A percentile compares a stretch with the other conserved stretches of the same genome.
Conservation (phyloP, 2,329 filamentous ascomycete species). For the Purpureocillium lavendulum region DNA sequence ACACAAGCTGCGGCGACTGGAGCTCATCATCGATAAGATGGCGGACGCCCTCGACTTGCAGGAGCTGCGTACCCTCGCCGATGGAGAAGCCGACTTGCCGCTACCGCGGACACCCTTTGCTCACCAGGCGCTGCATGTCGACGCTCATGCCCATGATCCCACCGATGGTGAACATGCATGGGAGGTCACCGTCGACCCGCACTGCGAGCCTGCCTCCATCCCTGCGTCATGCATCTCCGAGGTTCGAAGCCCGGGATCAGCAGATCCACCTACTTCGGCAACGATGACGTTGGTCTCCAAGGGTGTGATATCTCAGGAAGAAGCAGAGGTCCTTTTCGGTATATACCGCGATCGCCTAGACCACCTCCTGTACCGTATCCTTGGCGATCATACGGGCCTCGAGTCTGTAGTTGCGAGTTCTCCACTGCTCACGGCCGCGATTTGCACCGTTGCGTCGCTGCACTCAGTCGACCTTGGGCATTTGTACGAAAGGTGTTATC, state of each 20-base stretch:
- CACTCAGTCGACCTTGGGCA: slow-evolving; percentile 1
- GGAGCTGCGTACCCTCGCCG: neutral
- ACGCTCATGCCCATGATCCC: too few species aligned
- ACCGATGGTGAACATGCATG: neutral
- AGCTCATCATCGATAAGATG: slow-evolving; percentile 22
- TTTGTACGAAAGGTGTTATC: neutral
- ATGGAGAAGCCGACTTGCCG: slow-evolving; percentile 1
- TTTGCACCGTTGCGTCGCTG: slow-evolving; percentile 6
- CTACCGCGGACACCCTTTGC: too few species aligned
- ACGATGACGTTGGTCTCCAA: slow-evolving; percentile 1
- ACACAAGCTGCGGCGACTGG: slow-evolving; percentile 24
- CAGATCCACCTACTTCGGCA: neutral
- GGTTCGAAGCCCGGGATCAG: neutral
- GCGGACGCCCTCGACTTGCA: slow-evolving; percentile 3
- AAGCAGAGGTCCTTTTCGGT: slow-evolving; percentile 3
- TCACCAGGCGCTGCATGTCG: too few species aligned
- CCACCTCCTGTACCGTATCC: slow-evolving; percentile 6
- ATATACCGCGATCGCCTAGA: slow-evolving; percentile 6
- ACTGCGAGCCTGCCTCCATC: slow-evolving; percentile 3
- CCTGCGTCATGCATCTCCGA: slow-evolving; percentile 1
- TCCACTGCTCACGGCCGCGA: slow-evolving; percentile 6
- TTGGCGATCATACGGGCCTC: slow-evolving; percentile 3
- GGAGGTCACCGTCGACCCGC: slow-evolving; percentile 2
- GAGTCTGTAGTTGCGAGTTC: slow-evolving; percentile 2
- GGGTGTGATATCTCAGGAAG: slow-evolving; percentile 5